Percentiles rank a stretch among this genome's conserved stretches.
Conservation (phyloP, 495 filamentous ascomycete species). For the Penicillium parvum region DNA sequence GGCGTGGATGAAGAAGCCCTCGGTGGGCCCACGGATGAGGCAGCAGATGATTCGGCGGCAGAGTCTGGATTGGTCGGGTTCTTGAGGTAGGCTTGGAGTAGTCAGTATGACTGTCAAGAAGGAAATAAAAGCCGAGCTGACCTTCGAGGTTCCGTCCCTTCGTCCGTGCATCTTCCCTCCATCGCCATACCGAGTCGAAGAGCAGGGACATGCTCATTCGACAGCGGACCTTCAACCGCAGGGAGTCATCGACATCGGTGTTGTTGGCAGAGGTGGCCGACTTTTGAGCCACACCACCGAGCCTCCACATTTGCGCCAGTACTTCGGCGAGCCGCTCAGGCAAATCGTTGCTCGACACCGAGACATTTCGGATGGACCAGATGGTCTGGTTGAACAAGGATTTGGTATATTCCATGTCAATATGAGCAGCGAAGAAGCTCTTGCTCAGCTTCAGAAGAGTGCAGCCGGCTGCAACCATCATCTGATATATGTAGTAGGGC, state of each 20-base stretch:
- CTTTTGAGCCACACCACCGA: slow-evolving; percentile 50
- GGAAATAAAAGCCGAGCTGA: neutral
- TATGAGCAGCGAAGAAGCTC: slow-evolving; percentile 67
- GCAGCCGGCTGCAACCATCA: slow-evolving; percentile 85
- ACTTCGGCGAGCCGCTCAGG: slow-evolving; percentile 83
- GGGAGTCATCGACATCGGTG: slow-evolving; percentile 56
- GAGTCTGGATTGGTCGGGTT: slow-evolving; percentile 85
- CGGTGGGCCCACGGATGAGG: slow-evolving; percentile 46
- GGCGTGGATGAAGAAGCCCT: slow-evolving; percentile 34
- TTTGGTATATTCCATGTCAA: slow-evolving; percentile 71
- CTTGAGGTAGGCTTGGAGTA: slow-evolving; percentile 60
- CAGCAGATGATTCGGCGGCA: slow-evolving; percentile 65
- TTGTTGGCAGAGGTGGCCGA: slow-evolving; percentile 27
- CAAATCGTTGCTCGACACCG: slow-evolving; percentile 78
- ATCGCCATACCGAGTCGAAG: slow-evolving; percentile 89
- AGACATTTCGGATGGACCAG: slow-evolving; percentile 68
- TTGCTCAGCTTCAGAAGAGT: slow-evolving; percentile 80
- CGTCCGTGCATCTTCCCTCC: slow-evolving; percentile 81
- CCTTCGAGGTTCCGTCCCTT: slow-evolving; percentile 77
- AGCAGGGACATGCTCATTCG: slow-evolving; percentile 92
- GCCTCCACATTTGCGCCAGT: slow-evolving; percentile 87
- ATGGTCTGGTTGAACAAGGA: slow-evolving; percentile 73
- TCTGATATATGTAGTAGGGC: slow-evolving; percentile 86
- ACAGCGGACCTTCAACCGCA: slow-evolving; percentile 82
- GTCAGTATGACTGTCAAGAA: neutral